A percentile compares a stretch with the other conserved stretches of the same genome.
These are phyloP conservation scores for Rhytidiadelphus loreus DNA, from an alignment of 225 moss, liverwort and hornwort genomes.

Conservation along the genomic window DNA sequence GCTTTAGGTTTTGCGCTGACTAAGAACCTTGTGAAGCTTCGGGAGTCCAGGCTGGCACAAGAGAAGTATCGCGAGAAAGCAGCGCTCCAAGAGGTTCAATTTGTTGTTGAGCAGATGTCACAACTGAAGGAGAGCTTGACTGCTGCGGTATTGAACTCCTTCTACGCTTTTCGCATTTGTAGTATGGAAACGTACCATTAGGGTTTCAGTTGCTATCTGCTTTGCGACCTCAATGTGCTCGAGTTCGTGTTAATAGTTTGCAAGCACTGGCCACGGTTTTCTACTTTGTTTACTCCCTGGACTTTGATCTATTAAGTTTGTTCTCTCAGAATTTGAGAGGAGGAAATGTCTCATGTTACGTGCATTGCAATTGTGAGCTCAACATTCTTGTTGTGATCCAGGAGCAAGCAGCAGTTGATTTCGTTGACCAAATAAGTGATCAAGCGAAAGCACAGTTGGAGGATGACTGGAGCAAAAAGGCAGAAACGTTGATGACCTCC, in stretches of 20 bases:
- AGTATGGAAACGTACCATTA: background rate
- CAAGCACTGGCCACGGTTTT: background rate
- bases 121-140: constrained; percentile 38
- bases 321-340: background rate
- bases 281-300: background rate
- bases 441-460: constrained; percentile 43
- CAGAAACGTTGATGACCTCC: constrained; percentile 23
- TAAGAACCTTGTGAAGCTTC: constrained; percentile 24
- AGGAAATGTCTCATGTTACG: background rate
- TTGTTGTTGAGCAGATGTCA: constrained; percentile 36
- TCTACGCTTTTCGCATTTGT: background rate
- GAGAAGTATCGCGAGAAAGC: constrained; percentile 35
- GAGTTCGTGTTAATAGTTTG: background rate
- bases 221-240: background rate
- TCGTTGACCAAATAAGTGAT: constrained; percentile 26
- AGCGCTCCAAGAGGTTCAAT: constrained; percentile 32
- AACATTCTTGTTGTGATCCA: background rate
- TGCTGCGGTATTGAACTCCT: constrained; percentile 24
- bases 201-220: background rate
- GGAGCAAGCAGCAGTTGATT: constrained; percentile 48
- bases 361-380: background rate
- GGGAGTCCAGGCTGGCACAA: constrained; percentile 29
- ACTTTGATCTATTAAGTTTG: background rate
- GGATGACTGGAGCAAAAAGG: constrained; percentile 38
- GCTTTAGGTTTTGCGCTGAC: background rate